A percentile compares a stretch with the other conserved stretches of the same genome.
Conservation (phyloP, 2,329 filamentous ascomycete genomes). For the Diaporthe vexans region DNA sequence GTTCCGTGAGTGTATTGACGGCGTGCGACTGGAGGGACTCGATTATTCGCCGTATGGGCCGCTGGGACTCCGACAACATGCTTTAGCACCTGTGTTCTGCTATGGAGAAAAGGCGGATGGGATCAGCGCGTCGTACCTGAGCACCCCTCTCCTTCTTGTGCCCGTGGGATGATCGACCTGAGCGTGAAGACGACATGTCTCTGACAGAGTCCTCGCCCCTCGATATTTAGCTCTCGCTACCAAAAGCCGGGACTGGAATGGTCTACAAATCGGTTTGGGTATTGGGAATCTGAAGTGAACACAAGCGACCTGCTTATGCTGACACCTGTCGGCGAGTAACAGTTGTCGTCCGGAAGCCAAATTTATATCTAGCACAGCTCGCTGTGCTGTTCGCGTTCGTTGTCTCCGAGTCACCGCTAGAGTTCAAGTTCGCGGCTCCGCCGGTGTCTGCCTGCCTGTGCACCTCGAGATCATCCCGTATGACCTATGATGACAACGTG, state of each 20-base stretch:
- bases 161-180: slow-evolving; percentile 35
- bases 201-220: background rate
- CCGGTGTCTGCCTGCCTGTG: slow-evolving; percentile 9
- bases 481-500: slow-evolving; percentile 31
- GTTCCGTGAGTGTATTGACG: slow-evolving; percentile 80
- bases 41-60: slow-evolving; percentile 66
- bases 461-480: slow-evolving; percentile 17
- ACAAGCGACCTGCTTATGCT: background rate
- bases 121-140: slow-evolving; percentile 27
- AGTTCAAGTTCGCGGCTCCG: background rate
- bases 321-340: background rate
- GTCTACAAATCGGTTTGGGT: background rate
- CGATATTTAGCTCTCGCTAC: background rate
- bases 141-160: slow-evolving; percentile 38
- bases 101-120: background rate
- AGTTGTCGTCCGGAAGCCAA: background rate
- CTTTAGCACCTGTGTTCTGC: background rate
- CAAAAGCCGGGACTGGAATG: background rate
- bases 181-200: slow-evolving; percentile 40
- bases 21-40: slow-evolving; percentile 74
- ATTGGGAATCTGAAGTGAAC: background rate
- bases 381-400: background rate
- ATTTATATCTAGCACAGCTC: slow-evolving; percentile 18
- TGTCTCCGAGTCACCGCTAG: slow-evolving; percentile 5
- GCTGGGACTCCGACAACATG: slow-evolving; percentile 44